phyloP scores from a whole-genome alignment of 345 rosid genomes.

The Clarkia xantiana region DNA sequence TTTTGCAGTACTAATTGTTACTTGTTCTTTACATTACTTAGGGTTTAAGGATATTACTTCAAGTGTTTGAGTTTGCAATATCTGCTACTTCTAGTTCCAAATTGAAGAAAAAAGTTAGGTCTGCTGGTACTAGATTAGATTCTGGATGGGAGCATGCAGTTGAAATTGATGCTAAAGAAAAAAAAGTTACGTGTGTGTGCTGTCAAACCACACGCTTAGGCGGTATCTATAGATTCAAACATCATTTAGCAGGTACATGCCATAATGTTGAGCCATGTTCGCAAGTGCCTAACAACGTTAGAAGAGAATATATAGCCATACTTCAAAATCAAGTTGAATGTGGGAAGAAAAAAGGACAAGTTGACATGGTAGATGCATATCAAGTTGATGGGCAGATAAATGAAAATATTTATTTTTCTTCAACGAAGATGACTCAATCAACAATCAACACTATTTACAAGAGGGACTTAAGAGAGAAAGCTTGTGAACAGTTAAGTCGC shows the following conservation, averaged over 20 bases:
- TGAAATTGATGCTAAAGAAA: not conserved
- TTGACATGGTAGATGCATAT: not conserved
- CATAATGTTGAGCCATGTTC: not conserved
- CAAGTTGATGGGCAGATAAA: not conserved
- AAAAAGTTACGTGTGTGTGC: not conserved
- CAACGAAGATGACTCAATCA: not conserved
- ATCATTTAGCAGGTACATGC: not conserved
- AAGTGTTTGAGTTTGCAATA: no score
- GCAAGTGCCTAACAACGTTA: not conserved
- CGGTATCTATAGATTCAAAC: not conserved
- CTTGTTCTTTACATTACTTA: no score
- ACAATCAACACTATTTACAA: not conserved
- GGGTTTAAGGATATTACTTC: no score
- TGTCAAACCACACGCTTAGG: not conserved
- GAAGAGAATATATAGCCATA: not conserved
- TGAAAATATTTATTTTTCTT: not conserved
- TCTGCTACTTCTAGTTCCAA: no score
- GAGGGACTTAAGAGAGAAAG: not conserved
- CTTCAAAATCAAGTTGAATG: not conserved
- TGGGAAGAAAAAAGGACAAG: not conserved
- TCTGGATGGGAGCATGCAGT: not conserved
- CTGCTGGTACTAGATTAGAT: not conserved
- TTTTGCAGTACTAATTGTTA: no score
- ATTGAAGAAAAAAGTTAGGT: not conserved
- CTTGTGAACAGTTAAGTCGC: not conserved